These are phyloP conservation scores for Ceratocystiopsis brevicomis DNA, from an alignment of 2,329 filamentous ascomycete species.

Conservation along the genomic window DNA sequence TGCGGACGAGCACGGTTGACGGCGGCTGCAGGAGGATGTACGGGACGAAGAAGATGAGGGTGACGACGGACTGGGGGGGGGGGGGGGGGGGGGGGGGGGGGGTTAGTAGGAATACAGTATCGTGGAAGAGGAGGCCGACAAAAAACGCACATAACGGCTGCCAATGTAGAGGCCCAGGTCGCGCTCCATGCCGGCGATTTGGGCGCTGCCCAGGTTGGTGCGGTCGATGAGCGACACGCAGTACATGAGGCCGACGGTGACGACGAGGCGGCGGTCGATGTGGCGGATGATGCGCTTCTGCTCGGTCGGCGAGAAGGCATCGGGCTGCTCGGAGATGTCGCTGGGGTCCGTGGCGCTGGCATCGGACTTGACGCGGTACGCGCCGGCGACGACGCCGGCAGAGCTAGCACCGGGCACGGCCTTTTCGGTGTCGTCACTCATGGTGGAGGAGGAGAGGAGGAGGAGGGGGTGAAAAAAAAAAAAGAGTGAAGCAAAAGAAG, in stretches of 20 bases:
- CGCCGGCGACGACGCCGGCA: too few species aligned
- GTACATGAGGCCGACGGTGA: conserved; percentile 32
- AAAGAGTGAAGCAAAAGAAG: too few species aligned
- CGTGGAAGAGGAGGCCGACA: too few species aligned
- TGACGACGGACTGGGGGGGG: conserved; percentile 24
- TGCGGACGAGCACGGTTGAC: conserved; percentile 45
- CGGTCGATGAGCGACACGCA: conserved; percentile 34
- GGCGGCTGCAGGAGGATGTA: conserved; percentile 44
- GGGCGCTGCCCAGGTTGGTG: conserved; percentile 30
- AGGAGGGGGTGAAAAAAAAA: too few species aligned
- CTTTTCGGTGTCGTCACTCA: too few species aligned
- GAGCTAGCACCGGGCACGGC: too few species aligned
- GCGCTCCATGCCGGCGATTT: conserved; percentile 20
- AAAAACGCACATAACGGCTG: conserved; percentile 25
- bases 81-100: too few species aligned
- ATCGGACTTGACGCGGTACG: too few species aligned
- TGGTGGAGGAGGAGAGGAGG: too few species aligned
- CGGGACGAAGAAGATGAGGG: conserved; percentile 44
- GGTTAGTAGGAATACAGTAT: too few species aligned
- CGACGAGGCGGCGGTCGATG: conserved; percentile 11
- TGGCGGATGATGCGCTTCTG: neutral
- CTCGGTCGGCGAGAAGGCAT: neutral
- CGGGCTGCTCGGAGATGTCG: too few species aligned
- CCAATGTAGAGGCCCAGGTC: conserved; percentile 24
- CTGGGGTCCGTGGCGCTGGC: too few species aligned